Evolutionary conservation across 345 rosid species (phyloP).

Genomic region (Erodium maritimum): DNA sequence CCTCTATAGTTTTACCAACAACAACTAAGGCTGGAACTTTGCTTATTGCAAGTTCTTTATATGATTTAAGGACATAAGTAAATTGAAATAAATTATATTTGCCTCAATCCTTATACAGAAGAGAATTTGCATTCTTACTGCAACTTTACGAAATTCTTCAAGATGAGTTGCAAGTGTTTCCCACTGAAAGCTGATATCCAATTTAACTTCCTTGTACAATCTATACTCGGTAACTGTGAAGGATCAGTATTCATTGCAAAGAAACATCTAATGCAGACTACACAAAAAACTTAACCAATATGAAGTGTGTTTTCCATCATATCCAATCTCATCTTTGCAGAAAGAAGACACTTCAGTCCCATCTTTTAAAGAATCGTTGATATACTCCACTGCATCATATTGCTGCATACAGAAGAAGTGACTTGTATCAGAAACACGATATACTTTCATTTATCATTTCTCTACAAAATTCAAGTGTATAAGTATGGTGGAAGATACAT

Average conservation of each 20-base stretch:
- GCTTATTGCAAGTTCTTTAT: constrained; percentile 59
- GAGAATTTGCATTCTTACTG: constrained; percentile 29
- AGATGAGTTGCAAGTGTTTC: constrained; percentile 76
- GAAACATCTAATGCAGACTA: constrained; percentile 7
- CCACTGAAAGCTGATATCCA: constrained; percentile 31
- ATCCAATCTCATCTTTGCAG: constrained; percentile 59
- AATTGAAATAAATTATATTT: constrained; percentile 9
- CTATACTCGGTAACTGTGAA: constrained; percentile 48
- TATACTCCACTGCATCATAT: constrained; percentile 44
- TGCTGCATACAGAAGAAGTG: constrained; percentile 37
- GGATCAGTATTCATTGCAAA: constrained; percentile 6
- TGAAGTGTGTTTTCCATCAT: constrained; percentile 44
- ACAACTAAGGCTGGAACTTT: constrained; percentile 37
- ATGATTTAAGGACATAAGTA: constrained; percentile 14
- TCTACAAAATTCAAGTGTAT: background rate
- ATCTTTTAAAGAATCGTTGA: constrained; percentile 40
- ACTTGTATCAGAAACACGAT: background rate
- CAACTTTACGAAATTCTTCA: constrained; percentile 42
- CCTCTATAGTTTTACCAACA: constrained; percentile 35
- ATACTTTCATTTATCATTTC: background rate
- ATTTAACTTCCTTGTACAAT: constrained; percentile 51
- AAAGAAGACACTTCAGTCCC: constrained; percentile 36
- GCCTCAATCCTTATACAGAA: background rate
- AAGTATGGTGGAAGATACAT: background rate
- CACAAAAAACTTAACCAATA: constrained; percentile 47